A percentile compares a stretch with the other conserved stretches of the same genome.
Evolutionary conservation across 75 land plant genomes (phyloP).

Genomic region (Pinus tabuliformis): DNA sequence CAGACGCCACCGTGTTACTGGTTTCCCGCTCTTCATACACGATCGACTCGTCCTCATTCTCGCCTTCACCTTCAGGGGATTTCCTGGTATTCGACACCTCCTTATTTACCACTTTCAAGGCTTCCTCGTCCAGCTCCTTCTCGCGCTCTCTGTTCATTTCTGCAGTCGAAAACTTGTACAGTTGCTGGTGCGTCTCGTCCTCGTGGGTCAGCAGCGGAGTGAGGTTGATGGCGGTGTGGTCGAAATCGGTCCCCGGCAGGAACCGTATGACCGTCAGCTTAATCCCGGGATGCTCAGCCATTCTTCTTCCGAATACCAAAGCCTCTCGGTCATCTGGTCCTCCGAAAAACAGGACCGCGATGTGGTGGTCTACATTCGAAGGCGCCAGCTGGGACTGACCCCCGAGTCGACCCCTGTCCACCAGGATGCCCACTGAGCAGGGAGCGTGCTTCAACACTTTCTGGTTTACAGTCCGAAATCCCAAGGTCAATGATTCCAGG

Average conservation of each 20-base stretch:
- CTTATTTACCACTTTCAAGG: conserved; percentile 13
- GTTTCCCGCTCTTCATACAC: conserved; percentile 35
- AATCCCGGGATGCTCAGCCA: conserved; percentile 83
- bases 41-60: conserved; percentile 4
- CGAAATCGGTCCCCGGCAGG: background rate
- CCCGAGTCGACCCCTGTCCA: conserved; percentile 56
- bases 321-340: conserved; percentile 79
- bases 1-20: conserved; percentile 17
- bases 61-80: too few relatives aligned
- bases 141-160: conserved; percentile 3
- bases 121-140: background rate
- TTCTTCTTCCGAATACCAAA: conserved; percentile 57
- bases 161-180: conserved; percentile 2
- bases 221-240: conserved; percentile 6
- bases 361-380: conserved; percentile 23
- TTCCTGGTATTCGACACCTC: too few relatives aligned
- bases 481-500: conserved; percentile 45
- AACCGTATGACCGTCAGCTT: conserved; percentile 47
- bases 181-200: background rate
- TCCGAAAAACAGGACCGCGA: conserved; percentile 70
- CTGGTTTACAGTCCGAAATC: conserved; percentile 37
- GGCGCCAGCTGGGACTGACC: conserved; percentile 32
- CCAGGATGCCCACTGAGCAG: conserved; percentile 68
- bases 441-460: conserved; percentile 54
- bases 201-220: conserved; percentile 23